Percentiles rank a stretch among this genome's conserved stretches.
These are phyloP conservation scores for Thymus quinquecostatus DNA, from an alignment of 257 asterid species.

Conservation along the genomic window DNA sequence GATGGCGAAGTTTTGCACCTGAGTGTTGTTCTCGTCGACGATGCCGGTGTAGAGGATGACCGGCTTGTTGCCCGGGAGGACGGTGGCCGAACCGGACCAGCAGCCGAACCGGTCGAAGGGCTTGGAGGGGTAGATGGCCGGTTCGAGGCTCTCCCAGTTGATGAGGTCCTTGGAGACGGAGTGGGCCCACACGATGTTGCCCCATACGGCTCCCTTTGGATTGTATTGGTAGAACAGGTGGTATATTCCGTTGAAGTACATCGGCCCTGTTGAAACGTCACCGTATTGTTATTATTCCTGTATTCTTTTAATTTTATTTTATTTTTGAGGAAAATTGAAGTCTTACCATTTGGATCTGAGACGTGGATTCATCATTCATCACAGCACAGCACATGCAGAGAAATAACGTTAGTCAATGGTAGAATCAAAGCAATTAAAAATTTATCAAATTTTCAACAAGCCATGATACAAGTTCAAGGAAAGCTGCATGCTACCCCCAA, in stretches of 20 bases:
- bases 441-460: too few species aligned
- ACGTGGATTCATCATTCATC: constrained; percentile 18
- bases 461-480: too few species aligned
- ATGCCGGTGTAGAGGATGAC: constrained; percentile 73
- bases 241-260: constrained; percentile 76
- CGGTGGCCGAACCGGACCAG: constrained; percentile 84
- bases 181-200: constrained; percentile 86
- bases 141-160: constrained; percentile 57
- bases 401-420: background rate
- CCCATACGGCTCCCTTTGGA: constrained; percentile 73
- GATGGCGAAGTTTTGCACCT: constrained; percentile 71
- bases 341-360: constrained; percentile 74
- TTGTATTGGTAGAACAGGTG: constrained; percentile 92
- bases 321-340: too few species aligned
- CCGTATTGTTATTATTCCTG: background rate
- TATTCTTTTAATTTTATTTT: too few species aligned
- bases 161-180: constrained; percentile 73
- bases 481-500: too few species aligned
- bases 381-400: constrained; percentile 25
- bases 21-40: constrained; percentile 41
- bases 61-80: constrained; percentile 69
- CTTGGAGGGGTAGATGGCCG: constrained; percentile 66
- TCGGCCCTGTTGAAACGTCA: constrained; percentile 54
- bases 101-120: constrained; percentile 66
- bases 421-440: background rate